phyloP scores from a whole-genome alignment of 345 rosid genomes.

The Gossypium australe region DNA sequence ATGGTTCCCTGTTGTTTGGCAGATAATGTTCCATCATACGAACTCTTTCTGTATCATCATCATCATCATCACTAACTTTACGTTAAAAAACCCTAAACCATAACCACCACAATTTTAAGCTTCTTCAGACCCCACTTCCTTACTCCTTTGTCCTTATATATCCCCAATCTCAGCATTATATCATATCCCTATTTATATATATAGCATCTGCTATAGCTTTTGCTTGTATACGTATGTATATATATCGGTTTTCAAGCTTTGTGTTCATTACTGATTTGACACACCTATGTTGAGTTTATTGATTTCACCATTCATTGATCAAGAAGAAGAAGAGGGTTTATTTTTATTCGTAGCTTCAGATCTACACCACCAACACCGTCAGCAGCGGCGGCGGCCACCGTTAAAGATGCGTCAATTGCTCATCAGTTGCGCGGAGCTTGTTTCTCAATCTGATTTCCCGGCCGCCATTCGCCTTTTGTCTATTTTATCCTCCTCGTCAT shows the following conservation, averaged over 20 bases:
- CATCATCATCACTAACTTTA: neutral
- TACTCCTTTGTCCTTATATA: no score
- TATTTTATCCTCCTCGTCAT: conserved; percentile 41
- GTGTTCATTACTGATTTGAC: neutral
- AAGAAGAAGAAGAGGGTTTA: conserved; percentile 30
- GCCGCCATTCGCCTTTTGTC: conserved; percentile 65
- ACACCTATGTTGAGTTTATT: conserved; percentile 24
- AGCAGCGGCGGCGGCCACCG: conserved; percentile 1
- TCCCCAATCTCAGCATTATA: no score
- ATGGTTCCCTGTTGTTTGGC: conserved; percentile 14
- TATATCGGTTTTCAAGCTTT: neutral
- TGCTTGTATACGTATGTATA: neutral
- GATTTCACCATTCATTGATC: conserved; percentile 27
- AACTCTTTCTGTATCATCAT: conserved; percentile 12
- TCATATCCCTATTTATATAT: no score
- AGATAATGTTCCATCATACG: conserved; percentile 18
- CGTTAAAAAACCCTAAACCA: neutral
- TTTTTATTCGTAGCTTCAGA: conserved; percentile 22
- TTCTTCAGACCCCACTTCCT: no score
- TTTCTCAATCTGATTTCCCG: conserved; percentile 66
- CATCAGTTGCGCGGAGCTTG: conserved; percentile 55
- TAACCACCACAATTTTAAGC: neutral
- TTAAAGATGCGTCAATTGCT: conserved; percentile 68
- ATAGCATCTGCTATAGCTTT: conserved; percentile 1
- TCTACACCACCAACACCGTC: conserved; percentile 27